phyloP scores from a whole-genome alignment of 2,329 filamentous ascomycete species.

The Cladosporium austrohemisphaericum region DNA sequence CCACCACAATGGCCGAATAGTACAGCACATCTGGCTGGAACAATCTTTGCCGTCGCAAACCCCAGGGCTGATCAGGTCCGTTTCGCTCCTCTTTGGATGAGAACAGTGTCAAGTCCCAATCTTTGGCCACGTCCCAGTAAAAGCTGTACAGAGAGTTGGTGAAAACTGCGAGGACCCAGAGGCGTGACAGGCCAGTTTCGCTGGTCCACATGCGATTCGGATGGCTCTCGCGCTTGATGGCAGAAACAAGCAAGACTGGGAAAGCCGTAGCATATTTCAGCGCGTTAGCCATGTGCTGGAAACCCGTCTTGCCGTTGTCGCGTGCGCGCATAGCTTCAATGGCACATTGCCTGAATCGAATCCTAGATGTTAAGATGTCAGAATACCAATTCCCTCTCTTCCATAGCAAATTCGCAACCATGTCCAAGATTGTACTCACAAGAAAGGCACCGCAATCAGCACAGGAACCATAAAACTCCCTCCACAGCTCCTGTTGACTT shows the following conservation, averaged over 20 bases:
- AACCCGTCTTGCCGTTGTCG: conserved; percentile 54
- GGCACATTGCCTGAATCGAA: conserved; percentile 86
- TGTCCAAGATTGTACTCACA: conserved; percentile 37
- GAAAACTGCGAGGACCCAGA: conserved; percentile 37
- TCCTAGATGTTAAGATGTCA: conserved; percentile 35
- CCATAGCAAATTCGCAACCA: neutral
- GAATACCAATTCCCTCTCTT: neutral
- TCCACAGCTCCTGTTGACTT: conserved; percentile 78
- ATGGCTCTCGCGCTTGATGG: conserved; percentile 19
- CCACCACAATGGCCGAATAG: conserved; percentile 73
- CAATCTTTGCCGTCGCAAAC: conserved; percentile 68
- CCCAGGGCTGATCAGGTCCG: conserved; percentile 60
- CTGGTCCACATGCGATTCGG: conserved; percentile 14
- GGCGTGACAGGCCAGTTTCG: conserved; percentile 5
- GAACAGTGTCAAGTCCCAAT: conserved; percentile 92
- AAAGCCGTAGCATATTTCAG: conserved; percentile 93
- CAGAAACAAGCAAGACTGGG: conserved; percentile 72
- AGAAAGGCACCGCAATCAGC: conserved; percentile 75
- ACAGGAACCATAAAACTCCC: conserved; percentile 76
- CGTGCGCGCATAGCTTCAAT: conserved; percentile 72
- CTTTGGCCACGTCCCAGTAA: conserved; percentile 95
- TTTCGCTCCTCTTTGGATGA: conserved; percentile 52
- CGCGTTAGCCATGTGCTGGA: conserved; percentile 78
- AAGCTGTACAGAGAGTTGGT: conserved; percentile 93
- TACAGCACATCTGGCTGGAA: conserved; percentile 73